Percentiles rank a stretch among this genome's conserved stretches.
These are phyloP conservation scores for Colletotrichum sp. DNA, from an alignment of 2,329 filamentous ascomycete species.

Conservation along the genomic window DNA sequence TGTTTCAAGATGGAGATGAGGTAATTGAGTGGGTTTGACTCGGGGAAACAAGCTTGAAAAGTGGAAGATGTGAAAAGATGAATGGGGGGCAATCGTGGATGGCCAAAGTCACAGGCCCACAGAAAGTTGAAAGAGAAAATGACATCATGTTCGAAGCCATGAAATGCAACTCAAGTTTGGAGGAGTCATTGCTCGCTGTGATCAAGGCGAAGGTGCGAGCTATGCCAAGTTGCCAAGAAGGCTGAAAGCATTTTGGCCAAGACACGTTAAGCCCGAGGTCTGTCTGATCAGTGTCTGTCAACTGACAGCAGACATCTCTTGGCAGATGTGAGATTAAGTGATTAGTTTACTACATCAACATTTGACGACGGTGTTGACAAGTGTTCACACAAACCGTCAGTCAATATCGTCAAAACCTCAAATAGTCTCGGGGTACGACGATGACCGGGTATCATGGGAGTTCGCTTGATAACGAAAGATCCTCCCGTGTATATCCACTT, in stretches of 20 bases:
- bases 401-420: not conserved
- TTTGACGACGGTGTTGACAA: not conserved
- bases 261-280: not conserved
- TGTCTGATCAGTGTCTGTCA: not conserved
- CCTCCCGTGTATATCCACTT: not conserved
- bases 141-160: not conserved
- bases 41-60: not conserved
- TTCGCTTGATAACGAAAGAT: not conserved
- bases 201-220: not conserved
- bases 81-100: not conserved
- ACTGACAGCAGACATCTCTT: not conserved
- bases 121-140: not conserved
- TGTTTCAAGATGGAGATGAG: not conserved
- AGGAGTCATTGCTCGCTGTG: not conserved
- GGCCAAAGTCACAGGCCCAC: not conserved
- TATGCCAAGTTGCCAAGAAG: not conserved
- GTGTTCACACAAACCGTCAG: not conserved
- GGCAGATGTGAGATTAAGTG: not conserved
- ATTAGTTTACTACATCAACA: not conserved
- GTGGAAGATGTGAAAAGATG: not conserved
- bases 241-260: not conserved
- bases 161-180: not conserved
- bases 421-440: not conserved
- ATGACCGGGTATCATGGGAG: not conserved
- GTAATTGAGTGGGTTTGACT: not conserved